A percentile compares a stretch with the other conserved stretches of the same genome.
Evolutionary conservation across 2,329 filamentous ascomycete genomes (phyloP).

Genomic region (Septoria petroselini): DNA sequence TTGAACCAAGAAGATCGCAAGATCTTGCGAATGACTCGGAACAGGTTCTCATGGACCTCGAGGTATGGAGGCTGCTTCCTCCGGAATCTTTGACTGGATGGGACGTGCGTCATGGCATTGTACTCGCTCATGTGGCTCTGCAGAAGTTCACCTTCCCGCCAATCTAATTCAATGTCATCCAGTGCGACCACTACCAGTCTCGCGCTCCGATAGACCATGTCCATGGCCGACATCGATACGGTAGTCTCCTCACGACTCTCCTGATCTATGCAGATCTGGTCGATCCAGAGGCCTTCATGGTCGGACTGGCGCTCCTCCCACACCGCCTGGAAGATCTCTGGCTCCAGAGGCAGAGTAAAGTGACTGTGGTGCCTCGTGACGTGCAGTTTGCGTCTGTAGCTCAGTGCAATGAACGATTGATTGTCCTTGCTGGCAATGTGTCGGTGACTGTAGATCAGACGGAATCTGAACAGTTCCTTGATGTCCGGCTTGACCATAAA

Average conservation of each 20-base stretch:
- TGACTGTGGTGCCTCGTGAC: constrained; percentile 35
- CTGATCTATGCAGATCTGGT: constrained; percentile 47
- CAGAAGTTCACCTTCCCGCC: constrained; percentile 39
- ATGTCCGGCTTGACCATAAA: constrained; percentile 38
- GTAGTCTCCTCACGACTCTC: constrained; percentile 42
- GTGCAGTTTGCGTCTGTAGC: constrained; percentile 42
- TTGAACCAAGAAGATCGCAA: constrained; percentile 45
- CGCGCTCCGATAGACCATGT: constrained; percentile 44
- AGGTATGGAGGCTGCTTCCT: constrained; percentile 35
- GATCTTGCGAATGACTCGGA: constrained; percentile 38
- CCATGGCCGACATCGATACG: constrained; percentile 43
- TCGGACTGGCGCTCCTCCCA: constrained; percentile 39
- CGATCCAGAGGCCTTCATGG: constrained; percentile 46
- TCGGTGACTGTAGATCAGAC: constrained; percentile 39
- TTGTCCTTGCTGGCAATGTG: constrained; percentile 36
- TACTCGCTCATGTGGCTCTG: constrained; percentile 42
- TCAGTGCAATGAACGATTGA: constrained; percentile 45
- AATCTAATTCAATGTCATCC: constrained; percentile 42
- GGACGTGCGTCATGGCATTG: constrained; percentile 32
- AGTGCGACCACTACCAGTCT: constrained; percentile 43
- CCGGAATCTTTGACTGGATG: constrained; percentile 34
- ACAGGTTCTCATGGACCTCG: constrained; percentile 34
- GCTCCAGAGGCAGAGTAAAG: constrained; percentile 42
- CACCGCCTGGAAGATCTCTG: constrained; percentile 43
- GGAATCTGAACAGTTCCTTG: constrained; percentile 36